Base-by-base conservation (phyloP, 331 rosid genomes). In the Arachis monticola region DNA sequence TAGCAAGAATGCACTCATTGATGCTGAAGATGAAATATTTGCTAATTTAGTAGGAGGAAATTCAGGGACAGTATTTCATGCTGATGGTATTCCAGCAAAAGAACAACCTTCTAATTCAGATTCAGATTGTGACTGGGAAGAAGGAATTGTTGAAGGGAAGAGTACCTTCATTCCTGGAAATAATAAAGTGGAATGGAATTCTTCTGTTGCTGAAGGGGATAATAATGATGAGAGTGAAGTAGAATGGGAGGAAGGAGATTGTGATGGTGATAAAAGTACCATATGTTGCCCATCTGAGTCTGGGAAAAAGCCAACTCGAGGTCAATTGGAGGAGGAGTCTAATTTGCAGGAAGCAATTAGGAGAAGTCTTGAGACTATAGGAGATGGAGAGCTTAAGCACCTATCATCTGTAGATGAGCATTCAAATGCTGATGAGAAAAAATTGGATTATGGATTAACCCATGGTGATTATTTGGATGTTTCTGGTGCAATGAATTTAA, bases 201-300 rank as follows among this genome's bases (percentile, higher is more conserved):
- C 79, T 68, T 68, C 82, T 53, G 27, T 47, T 51, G 73, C 73
- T 46, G 75, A 77, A 12, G 80, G 75, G 46, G 64, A 80, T 56
- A 38, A 48, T 68, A 77, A 72, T 82, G 87, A 82, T 73, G 97
- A 82, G 40, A 85, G 84, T 83, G 97, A 88, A 48, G 88, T 88
- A 67, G 97, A 90, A 60, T 91, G 97, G 95, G 97, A 89, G 86
- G 96, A 91, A 67, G 93, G 90, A 80, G 83, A 80, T 79, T 81
- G 82, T 81, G 87, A 66, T 57, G 77, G 76, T 74, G 71, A 67
- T 70, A 81, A 79, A 78, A 85, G 53, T 61, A 79, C 90, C 51
- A 41, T 73, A 32, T 22, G 63, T 13, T 44, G 51, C 64, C 83
- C 63, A 14, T 14, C 42, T 60, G 83, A 85, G 69, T 59, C 78